A percentile compares a stretch with the other conserved stretches of the same genome.
phyloP scores from a whole-genome alignment of 352 stramenopile genomes.

The Phytophthora cajani region DNA sequence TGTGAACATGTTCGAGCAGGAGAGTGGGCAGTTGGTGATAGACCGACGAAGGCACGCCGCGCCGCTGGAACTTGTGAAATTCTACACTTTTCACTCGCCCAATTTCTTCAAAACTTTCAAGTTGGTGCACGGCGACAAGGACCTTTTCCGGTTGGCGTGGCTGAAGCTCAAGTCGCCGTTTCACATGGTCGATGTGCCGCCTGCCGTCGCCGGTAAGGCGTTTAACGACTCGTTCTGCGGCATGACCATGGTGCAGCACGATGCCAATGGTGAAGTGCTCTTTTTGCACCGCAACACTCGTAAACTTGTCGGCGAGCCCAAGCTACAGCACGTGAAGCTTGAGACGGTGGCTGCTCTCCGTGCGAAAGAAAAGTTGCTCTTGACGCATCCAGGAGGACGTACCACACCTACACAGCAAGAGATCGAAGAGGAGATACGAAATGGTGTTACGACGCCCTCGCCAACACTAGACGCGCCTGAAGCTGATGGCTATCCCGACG shows the following conservation, averaged over 20 bases:
- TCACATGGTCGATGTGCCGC: slow-evolving; percentile 52
- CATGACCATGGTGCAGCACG: slow-evolving; percentile 59
- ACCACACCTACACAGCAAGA: slow-evolving; percentile 23
- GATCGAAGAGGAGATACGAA: slow-evolving; percentile 21
- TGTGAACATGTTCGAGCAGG: slow-evolving; percentile 77
- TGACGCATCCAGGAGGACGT: slow-evolving; percentile 9
- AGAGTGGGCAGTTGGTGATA: slow-evolving; percentile 68
- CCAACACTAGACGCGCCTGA: slow-evolving; percentile 32
- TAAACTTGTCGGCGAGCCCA: slow-evolving; percentile 41
- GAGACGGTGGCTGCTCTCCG: slow-evolving; percentile 21
- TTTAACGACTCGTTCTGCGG: slow-evolving; percentile 57
- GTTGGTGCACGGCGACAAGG: slow-evolving; percentile 64
- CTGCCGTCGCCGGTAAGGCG: slow-evolving; percentile 48
- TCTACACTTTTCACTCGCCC: slow-evolving; percentile 52
- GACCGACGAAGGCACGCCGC: slow-evolving; percentile 46
- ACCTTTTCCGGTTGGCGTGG: slow-evolving; percentile 69
- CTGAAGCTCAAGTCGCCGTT: slow-evolving; percentile 55
- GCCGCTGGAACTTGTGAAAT: slow-evolving; percentile 46
- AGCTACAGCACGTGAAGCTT: slow-evolving; percentile 12
- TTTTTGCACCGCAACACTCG: slow-evolving; percentile 66
- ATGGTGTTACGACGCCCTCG: slow-evolving; percentile 8
- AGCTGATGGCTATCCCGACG: slow-evolving; percentile 42
- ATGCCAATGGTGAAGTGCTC: slow-evolving; percentile 39
- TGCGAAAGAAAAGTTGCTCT: slow-evolving; percentile 20
- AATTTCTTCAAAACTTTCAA: slow-evolving; percentile 40